Evolutionary conservation across 768 basidiomycete genomes (phyloP), one percentile per base, ranked within the genome.

Genomic region (Kwoniella sp.): DNA sequence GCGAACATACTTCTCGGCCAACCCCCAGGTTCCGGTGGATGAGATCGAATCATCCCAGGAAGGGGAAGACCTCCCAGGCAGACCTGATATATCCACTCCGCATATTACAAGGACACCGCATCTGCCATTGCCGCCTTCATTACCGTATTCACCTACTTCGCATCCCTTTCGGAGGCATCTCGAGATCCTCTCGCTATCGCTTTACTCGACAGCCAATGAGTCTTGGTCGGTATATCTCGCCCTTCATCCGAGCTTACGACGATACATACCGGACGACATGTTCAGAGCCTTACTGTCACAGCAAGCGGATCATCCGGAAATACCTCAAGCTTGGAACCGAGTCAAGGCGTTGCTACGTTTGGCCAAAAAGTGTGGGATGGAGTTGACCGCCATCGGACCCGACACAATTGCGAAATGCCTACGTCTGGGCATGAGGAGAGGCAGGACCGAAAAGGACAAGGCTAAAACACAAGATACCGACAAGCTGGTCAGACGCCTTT

Each of bases 81-180:
- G n/a, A n/a, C 5, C 37, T 25, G n/a, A 14, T 5, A 31, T 31
- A 20, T 17, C 32, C 23, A 15, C 22, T 15, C 23, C 54, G 20
- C 33, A 28, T 25, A 12, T 8, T 38, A 17, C 22, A 17, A 19
- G 43, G 17, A 50, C 47, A 32, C 59, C 59, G 4, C 54, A 60
- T 45, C 44, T 60, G 8, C 59, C 59, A 15, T 38, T 60, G 10
- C 59, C 59, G 17, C 59, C 59, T 14, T 19, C 41, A 14, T 32
- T 60, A 23, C 59, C 59, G 2, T 60, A 60, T 31, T 56, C 59
- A 4, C 59, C 59, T 10, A 52, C 38, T 12, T 60, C 59, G 3
- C 38, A 50, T 19, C 65, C 65, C 3, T 70, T 70, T 50, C 46
- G 59, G 46, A 52, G 68, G 27, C 68, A 70, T 32, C 51, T 65